Evolutionary conservation across 371 early-diverging fungal genomes (phyloP).

Genomic region (Blakeslea trispora): DNA sequence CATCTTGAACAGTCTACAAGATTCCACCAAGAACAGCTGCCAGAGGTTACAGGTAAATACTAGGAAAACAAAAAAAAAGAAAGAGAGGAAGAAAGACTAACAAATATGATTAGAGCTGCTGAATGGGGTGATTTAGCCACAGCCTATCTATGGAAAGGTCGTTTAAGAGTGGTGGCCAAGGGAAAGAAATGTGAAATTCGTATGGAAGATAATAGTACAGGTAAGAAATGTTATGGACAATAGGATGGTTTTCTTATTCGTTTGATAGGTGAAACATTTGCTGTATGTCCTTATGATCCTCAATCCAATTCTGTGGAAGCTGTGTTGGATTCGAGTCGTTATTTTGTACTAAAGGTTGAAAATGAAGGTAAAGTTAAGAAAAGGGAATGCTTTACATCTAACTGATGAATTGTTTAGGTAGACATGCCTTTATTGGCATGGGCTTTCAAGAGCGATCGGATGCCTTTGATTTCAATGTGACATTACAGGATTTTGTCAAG

Average conservation of each 20-base stretch:
- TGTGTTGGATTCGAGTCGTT: constrained; percentile 90
- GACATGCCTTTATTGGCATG: constrained; percentile 87
- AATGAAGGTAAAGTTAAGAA: constrained; percentile 67
- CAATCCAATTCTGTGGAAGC: constrained; percentile 79
- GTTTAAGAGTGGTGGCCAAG: constrained; percentile 73
- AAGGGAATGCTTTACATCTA: too few relatives aligned
- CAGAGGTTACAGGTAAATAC: constrained; percentile 70
- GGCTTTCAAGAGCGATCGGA: constrained; percentile 87
- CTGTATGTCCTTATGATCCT: constrained; percentile 76
- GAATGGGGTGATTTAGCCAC: constrained; percentile 85
- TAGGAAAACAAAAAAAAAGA: not conserved
- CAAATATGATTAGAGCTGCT: constrained; percentile 57
- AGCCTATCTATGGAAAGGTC: constrained; percentile 80
- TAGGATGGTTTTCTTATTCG: too few relatives aligned
- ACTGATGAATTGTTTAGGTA: constrained; percentile 34
- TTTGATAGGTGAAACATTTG: constrained; percentile 85
- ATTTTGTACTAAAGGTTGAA: constrained; percentile 88
- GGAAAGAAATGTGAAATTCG: constrained; percentile 74
- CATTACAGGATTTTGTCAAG: constrained; percentile 83
- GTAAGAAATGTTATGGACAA: too few relatives aligned
- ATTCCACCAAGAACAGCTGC: constrained; percentile 79
- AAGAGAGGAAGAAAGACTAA: constrained; percentile 3
- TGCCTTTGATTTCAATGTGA: constrained; percentile 94
- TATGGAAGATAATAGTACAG: constrained; percentile 76
- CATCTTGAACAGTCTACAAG: constrained; percentile 61